Evolutionary conservation across 2,329 filamentous ascomycete genomes (phyloP).

Genomic region (Colletotrichum sp.): DNA sequence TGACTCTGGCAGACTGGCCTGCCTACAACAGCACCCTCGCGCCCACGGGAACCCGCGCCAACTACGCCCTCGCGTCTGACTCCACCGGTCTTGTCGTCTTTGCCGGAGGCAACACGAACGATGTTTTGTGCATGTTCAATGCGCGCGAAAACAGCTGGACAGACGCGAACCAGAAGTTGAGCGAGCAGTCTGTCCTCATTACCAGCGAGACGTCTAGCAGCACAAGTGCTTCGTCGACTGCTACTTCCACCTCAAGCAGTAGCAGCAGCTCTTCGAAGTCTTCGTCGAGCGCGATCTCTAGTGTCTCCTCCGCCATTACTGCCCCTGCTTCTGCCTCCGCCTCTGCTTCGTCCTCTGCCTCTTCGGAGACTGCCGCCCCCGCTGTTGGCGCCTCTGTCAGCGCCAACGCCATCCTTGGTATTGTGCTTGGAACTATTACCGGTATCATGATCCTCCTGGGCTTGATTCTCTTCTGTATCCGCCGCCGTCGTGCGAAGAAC

Average conservation of each 20-base stretch:
- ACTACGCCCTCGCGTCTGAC: slow-evolving; percentile 75
- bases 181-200: slow-evolving; percentile 43
- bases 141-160: slow-evolving; percentile 78
- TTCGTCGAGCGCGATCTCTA: slow-evolving; percentile 16
- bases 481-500: slow-evolving; percentile 62
- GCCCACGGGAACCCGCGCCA: slow-evolving; percentile 66
- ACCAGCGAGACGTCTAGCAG: slow-evolving; percentile 31
- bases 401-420: slow-evolving; percentile 72
- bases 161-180: slow-evolving; percentile 70
- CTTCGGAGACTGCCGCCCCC: slow-evolving; percentile 10
- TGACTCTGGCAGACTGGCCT: slow-evolving; percentile 73
- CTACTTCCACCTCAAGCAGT: slow-evolving; percentile 30
- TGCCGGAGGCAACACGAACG: slow-evolving; percentile 49
- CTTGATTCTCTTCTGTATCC: slow-evolving; percentile 70
- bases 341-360: slow-evolving; percentile 24
- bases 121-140: slow-evolving; percentile 79
- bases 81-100: slow-evolving; percentile 73
- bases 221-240: slow-evolving; percentile 30
- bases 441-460: slow-evolving; percentile 75
- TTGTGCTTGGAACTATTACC: slow-evolving; percentile 81
- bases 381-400: slow-evolving; percentile 27
- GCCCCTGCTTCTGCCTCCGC: slow-evolving; percentile 29
- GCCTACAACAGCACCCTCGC: slow-evolving; percentile 78
- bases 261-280: slow-evolving; percentile 28
- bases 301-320: slow-evolving; percentile 23